These are phyloP conservation scores for Lunularia cruciata DNA, from an alignment of 225 moss, liverwort and hornwort species.

Conservation along the genomic window DNA sequence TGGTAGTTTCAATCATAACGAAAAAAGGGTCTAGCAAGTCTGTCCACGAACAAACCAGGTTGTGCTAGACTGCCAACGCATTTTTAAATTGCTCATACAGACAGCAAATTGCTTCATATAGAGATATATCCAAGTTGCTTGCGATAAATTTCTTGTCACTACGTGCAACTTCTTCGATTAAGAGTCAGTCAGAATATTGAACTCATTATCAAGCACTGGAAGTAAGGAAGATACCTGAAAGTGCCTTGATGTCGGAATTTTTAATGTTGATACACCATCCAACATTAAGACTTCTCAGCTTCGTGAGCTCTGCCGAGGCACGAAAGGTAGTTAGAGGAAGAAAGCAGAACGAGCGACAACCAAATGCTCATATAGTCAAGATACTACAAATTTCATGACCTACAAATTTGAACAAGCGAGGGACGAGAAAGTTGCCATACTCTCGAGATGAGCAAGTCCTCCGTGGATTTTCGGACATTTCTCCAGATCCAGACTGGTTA, in stretches of 20 bases:
- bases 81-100: too few species aligned
- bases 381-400: too few species aligned
- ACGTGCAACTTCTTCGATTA: neutral
- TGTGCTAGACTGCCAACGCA: too few species aligned
- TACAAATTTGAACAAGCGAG: neutral
- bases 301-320: constrained; percentile 58
- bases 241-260: constrained; percentile 75
- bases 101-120: too few species aligned
- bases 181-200: too few species aligned
- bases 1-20: too few species aligned
- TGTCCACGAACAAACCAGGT: too few species aligned
- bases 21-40: too few species aligned
- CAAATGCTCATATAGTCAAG: neutral
- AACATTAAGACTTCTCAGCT: constrained; percentile 80
- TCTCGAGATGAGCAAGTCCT: constrained; percentile 71
- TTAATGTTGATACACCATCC: constrained; percentile 91
- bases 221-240: constrained; percentile 50
- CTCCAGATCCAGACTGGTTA: constrained; percentile 80
- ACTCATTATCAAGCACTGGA: too few species aligned
- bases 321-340: neutral
- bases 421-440: constrained; percentile 23
- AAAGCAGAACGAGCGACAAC: neutral
- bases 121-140: too few species aligned
- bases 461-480: constrained; percentile 72
- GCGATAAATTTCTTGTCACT: too few species aligned